phyloP scores from a whole-genome alignment of 768 basidiomycete species.

The Dioszegia crocea region DNA sequence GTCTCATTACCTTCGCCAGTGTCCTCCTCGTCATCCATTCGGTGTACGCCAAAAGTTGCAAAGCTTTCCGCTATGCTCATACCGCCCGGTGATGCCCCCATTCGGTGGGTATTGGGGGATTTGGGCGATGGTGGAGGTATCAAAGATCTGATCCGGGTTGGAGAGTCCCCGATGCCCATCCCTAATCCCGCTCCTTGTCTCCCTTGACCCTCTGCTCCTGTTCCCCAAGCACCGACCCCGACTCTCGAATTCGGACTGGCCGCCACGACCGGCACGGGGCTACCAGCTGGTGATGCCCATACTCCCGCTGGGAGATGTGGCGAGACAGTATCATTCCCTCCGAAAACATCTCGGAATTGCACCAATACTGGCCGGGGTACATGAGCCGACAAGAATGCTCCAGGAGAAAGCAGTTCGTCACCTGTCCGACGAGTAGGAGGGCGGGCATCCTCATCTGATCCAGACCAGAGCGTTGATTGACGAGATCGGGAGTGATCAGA shows the following conservation, averaged over 20 bases:
- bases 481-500: neutral
- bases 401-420: slow-evolving; percentile 8
- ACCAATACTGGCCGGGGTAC: slow-evolving; percentile 21
- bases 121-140: neutral
- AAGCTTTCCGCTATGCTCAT: neutral
- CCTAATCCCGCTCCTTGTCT: neutral
- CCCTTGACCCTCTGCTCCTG: neutral
- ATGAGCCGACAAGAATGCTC: slow-evolving; percentile 4
- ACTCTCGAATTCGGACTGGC: neutral
- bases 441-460: slow-evolving; percentile 1
- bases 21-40: neutral
- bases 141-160: neutral
- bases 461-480: neutral
- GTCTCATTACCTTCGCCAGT: neutral
- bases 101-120: neutral
- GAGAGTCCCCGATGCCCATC: no score
- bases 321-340: slow-evolving; percentile 1
- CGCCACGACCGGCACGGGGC: neutral
- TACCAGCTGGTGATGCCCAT: neutral
- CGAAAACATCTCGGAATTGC: slow-evolving; percentile 24
- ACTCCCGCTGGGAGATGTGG: neutral
- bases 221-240: no score
- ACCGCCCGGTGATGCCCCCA: neutral
- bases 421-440: neutral
- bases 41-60: slow-evolving; percentile 2